Percentiles rank a stretch among this genome's conserved stretches.
Conservation (phyloP, 257 asterid genomes). For the Prunella vulgaris region DNA sequence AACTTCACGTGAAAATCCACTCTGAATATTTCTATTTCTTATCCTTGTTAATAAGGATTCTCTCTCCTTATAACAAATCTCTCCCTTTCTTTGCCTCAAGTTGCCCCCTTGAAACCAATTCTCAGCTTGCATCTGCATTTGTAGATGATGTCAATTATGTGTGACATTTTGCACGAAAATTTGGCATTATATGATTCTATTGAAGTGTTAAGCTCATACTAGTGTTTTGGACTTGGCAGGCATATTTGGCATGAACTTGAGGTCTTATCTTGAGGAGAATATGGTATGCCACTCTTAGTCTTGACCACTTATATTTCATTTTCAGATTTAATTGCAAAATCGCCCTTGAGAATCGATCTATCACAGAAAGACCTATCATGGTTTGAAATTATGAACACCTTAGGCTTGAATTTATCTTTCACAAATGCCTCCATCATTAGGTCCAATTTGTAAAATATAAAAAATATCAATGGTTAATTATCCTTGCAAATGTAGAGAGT, state of each 20-base stretch:
- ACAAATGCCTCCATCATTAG: too few species aligned
- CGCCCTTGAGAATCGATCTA: not conserved
- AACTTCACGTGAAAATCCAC: too few species aligned
- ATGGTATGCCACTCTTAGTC: slow-evolving; percentile 44
- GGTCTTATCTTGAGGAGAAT: slow-evolving; percentile 91
- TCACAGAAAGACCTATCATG: not conserved
- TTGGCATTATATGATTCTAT: not conserved
- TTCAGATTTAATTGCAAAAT: not conserved
- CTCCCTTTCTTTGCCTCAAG: not conserved
- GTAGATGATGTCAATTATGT: not conserved
- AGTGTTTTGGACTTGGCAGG: slow-evolving; percentile 45
- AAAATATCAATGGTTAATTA: too few species aligned
- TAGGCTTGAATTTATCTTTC: too few species aligned
- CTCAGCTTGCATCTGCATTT: not conserved
- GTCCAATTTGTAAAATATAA: too few species aligned
- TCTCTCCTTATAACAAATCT: too few species aligned
- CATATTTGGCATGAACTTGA: slow-evolving; percentile 97
- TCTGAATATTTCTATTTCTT: too few species aligned
- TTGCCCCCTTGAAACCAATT: not conserved
- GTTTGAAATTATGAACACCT: too few species aligned
- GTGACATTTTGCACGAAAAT: slow-evolving; percentile 9
- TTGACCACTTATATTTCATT: not conserved
- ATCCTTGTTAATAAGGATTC: too few species aligned
- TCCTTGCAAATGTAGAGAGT: too few species aligned
- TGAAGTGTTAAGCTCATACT: not conserved